Evolutionary conservation across 345 rosid genomes (phyloP).

Genomic region (Angophora floribunda): DNA sequence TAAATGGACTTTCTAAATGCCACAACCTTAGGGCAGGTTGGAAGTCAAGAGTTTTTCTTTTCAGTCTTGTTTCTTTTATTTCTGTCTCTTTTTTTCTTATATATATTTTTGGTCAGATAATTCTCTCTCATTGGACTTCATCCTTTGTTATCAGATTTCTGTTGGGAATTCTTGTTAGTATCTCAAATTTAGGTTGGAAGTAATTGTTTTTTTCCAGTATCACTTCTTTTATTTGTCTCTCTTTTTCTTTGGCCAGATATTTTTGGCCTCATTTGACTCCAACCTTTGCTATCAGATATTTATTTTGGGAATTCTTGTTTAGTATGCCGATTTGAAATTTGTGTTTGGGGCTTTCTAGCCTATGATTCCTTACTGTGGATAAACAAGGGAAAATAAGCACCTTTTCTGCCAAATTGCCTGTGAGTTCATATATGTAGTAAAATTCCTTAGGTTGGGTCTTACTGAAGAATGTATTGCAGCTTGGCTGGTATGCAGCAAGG

Average conservation of each 20-base stretch:
- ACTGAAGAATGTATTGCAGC: background rate
- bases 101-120: background rate
- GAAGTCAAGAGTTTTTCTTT: background rate
- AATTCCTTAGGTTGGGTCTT: background rate
- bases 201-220: background rate
- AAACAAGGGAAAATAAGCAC: background rate
- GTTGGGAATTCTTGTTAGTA: background rate
- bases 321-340: background rate
- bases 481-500: background rate
- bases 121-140: background rate
- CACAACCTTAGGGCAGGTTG: background rate
- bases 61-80: background rate
- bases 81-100: background rate
- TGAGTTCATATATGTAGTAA: background rate
- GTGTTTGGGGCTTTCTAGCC: background rate
- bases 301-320: background rate
- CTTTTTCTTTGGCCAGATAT: background rate
- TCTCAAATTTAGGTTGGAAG: background rate
- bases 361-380: background rate
- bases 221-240: background rate
- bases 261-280: background rate
- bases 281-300: background rate
- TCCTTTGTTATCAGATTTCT: background rate
- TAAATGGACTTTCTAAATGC: background rate
- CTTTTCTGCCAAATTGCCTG: background rate